Conservation (phyloP, 345 rosid genomes). For the Draba incana region DNA sequence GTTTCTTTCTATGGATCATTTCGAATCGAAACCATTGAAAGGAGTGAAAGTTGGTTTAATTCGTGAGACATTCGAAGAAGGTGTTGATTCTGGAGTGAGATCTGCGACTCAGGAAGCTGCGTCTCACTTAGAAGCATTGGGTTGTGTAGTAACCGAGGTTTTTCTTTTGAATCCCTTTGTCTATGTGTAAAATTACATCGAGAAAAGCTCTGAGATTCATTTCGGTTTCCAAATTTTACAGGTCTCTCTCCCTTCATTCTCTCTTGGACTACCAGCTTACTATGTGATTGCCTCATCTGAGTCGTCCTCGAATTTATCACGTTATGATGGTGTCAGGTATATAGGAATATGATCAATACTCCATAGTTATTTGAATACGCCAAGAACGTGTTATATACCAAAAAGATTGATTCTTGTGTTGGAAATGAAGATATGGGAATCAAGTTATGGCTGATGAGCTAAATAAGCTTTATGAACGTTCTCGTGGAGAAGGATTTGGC, state of each 20-base stretch:
- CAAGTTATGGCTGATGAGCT: slow-evolving; percentile 76
- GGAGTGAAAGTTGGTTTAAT: slow-evolving; percentile 87
- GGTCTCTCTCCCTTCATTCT: slow-evolving; percentile 88
- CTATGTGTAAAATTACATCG: neutral
- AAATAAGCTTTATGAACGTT: slow-evolving; percentile 70
- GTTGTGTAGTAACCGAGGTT: slow-evolving; percentile 76
- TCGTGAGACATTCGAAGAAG: slow-evolving; percentile 72
- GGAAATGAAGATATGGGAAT: slow-evolving; percentile 70
- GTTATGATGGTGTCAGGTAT: slow-evolving; percentile 92
- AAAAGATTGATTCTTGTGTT: slow-evolving; percentile 6
- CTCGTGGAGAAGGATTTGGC: slow-evolving; percentile 89
- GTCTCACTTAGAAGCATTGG: slow-evolving; percentile 81
- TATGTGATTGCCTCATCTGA: slow-evolving; percentile 87
- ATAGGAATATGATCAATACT: neutral
- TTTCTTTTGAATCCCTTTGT: neutral
- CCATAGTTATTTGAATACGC: neutral
- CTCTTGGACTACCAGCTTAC: slow-evolving; percentile 91
- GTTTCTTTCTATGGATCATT: slow-evolving; percentile 46
- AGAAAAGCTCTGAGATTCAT: slow-evolving; percentile 10
- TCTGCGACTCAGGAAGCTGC: slow-evolving; percentile 71
- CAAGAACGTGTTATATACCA: neutral
- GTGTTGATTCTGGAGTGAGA: slow-evolving; percentile 75
- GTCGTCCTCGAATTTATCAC: slow-evolving; percentile 87
- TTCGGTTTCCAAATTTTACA: slow-evolving; percentile 23
- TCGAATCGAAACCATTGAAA: slow-evolving; percentile 70